phyloP scores from a whole-genome alignment of 1,139 yeast genomes.

The Magnusiomyces ingens region DNA sequence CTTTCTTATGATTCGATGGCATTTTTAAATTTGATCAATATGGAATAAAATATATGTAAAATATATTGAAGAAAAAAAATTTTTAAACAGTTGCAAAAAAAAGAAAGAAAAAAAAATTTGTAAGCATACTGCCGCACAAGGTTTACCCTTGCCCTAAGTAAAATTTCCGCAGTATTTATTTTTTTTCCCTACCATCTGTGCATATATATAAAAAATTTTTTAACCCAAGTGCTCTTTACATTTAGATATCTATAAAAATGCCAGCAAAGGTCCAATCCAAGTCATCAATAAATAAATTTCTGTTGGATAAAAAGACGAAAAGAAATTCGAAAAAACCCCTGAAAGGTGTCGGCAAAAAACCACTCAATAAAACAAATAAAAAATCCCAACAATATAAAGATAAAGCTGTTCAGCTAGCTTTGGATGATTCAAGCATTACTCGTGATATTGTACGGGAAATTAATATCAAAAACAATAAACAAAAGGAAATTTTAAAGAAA shows the following conservation, averaged over 20 bases:
- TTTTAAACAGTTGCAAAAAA: constrained; percentile 2
- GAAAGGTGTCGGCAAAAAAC: not conserved
- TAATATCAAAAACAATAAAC: not conserved
- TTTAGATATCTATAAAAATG: too few relatives aligned
- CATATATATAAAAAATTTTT: too few relatives aligned
- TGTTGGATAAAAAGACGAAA: too few relatives aligned
- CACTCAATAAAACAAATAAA: not conserved
- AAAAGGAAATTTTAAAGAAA: not conserved
- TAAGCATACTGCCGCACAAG: not conserved
- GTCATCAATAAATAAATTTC: too few relatives aligned
- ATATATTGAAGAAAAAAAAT: constrained; percentile 25
- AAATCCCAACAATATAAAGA: not conserved
- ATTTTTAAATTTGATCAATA: constrained; percentile 24
- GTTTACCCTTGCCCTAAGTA: not conserved
- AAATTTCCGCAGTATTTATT: too few relatives aligned
- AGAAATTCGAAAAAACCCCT: too few relatives aligned
- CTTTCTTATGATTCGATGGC: constrained; percentile 90
- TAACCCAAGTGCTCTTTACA: too few relatives aligned
- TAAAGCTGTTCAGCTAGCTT: not conserved
- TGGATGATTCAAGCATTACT: not conserved
- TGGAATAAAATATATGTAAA: constrained; percentile 8
- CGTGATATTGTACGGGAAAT: not conserved
- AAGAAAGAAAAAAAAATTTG: not conserved
- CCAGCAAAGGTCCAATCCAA: too few relatives aligned
- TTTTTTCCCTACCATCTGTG: too few relatives aligned